Evolutionary conservation across 2,329 filamentous ascomycete species (phyloP).

Genomic region (Alternaria triticimaculans): DNA sequence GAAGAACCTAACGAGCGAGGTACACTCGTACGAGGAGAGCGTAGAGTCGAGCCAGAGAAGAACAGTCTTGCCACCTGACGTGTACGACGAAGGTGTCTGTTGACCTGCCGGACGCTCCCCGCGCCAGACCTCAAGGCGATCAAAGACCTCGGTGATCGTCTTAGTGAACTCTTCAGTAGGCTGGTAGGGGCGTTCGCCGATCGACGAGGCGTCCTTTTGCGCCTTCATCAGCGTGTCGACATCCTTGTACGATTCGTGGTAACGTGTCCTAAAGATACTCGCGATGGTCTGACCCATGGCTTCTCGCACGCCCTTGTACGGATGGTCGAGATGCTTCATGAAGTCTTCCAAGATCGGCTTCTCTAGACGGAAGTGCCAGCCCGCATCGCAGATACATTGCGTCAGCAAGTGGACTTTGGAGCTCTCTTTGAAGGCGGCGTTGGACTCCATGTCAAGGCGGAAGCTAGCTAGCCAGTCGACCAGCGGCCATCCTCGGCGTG

Average conservation of each 20-base stretch:
- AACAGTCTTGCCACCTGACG: slow-evolving; percentile 93
- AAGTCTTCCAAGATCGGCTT: slow-evolving; percentile 90
- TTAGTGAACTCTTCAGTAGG: slow-evolving; percentile 75
- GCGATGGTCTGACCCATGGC: slow-evolving; percentile 90
- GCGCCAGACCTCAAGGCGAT: slow-evolving; percentile 84
- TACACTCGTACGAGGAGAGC: slow-evolving; percentile 90
- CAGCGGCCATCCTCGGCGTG: slow-evolving; percentile 83
- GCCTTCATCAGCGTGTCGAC: slow-evolving; percentile 75
- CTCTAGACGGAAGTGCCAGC: slow-evolving; percentile 95
- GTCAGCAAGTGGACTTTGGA: slow-evolving; percentile 93
- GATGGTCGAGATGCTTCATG: slow-evolving; percentile 89
- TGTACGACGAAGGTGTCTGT: slow-evolving; percentile 93
- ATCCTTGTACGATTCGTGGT: slow-evolving; percentile 90
- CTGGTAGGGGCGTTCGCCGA: slow-evolving; percentile 84
- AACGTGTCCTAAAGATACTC: slow-evolving; percentile 86
- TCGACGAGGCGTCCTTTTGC: slow-evolving; percentile 80
- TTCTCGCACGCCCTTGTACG: slow-evolving; percentile 96
- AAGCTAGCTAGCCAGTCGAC: slow-evolving; percentile 83
- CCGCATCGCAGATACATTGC: slow-evolving; percentile 82
- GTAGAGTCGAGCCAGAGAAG: slow-evolving; percentile 93
- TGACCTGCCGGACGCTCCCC: slow-evolving; percentile 83
- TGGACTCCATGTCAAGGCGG: slow-evolving; percentile 90
- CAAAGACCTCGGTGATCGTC: slow-evolving; percentile 78
- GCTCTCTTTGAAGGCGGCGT: slow-evolving; percentile 98
- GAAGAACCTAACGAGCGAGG: slow-evolving; percentile 89